phyloP scores from a whole-genome alignment of 1,139 yeast genomes.

The Yamadazyma buinensis region DNA sequence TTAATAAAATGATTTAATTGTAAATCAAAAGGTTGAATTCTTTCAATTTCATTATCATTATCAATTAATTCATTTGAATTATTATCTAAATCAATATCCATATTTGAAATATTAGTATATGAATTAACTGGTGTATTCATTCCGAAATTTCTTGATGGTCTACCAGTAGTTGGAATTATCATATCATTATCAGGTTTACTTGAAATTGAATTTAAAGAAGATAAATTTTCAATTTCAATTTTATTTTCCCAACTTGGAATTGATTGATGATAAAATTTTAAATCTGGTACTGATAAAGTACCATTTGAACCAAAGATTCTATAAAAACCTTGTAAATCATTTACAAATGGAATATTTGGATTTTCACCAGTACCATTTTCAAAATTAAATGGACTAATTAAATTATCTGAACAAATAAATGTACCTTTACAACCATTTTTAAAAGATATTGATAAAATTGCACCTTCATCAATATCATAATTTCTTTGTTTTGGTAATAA shows the following conservation, averaged over 20 bases:
- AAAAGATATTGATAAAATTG: conserved; percentile 31
- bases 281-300: conserved; percentile 36
- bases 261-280: conserved; percentile 31
- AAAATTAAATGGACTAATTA: conserved; percentile 37
- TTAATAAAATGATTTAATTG: conserved; percentile 36
- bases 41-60: conserved; percentile 9
- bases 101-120: conserved; percentile 1
- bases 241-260: conserved; percentile 29
- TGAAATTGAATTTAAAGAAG: conserved; percentile 1
- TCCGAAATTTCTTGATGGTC: neutral
- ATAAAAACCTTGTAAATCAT: conserved; percentile 29
- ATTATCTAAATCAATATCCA: neutral
- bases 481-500: conserved; percentile 29
- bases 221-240: conserved; percentile 22
- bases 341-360: conserved; percentile 30
- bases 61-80: conserved; percentile 2
- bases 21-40: conserved; percentile 27
- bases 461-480: conserved; percentile 38
- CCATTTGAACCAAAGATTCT: conserved; percentile 36
- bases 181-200: neutral
- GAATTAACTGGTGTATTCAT: conserved; percentile 6
- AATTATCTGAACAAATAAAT: conserved; percentile 38
- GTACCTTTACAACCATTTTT: conserved; percentile 34
- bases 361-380: conserved; percentile 42
- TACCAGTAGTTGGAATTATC: too few species aligned